These are phyloP conservation scores for Paecilomyces niveus DNA, from an alignment of 2,329 filamentous ascomycete species.

Conservation along the genomic window DNA sequence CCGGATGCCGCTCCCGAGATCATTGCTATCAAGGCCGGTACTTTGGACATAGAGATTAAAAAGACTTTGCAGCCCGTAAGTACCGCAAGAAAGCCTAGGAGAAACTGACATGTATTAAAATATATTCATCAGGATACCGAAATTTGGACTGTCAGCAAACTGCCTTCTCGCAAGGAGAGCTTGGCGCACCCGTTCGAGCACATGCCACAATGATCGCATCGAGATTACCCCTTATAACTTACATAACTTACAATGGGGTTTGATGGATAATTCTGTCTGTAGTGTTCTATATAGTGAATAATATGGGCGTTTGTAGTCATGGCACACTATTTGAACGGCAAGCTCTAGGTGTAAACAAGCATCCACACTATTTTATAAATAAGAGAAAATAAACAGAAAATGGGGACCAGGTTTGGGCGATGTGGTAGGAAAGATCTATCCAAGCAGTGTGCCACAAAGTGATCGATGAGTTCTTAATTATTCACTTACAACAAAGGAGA, in stretches of 20 bases:
- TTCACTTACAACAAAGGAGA: too few species aligned
- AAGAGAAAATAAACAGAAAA: too few species aligned
- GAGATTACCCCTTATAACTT: too few species aligned
- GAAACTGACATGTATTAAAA: background rate
- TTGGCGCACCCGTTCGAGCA: slow-evolving; percentile 56
- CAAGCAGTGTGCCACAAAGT: too few species aligned
- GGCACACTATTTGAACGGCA: too few species aligned
- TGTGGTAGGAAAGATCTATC: too few species aligned
- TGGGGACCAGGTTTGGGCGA: too few species aligned
- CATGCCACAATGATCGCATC: slow-evolving; percentile 51
- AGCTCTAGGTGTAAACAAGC: too few species aligned
- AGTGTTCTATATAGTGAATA: background rate
- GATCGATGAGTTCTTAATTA: too few species aligned
- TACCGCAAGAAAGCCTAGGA: background rate
- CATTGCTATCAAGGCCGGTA: slow-evolving; percentile 63
- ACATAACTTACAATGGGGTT: background rate
- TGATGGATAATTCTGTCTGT: background rate
- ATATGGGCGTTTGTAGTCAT: background rate
- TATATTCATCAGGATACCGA: slow-evolving; percentile 44
- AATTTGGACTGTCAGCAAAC: slow-evolving; percentile 63
- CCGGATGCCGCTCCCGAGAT: slow-evolving; percentile 63
- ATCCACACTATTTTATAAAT: too few species aligned
- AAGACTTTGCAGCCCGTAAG: slow-evolving; percentile 55
- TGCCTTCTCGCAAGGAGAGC: slow-evolving; percentile 62
- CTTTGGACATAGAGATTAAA: slow-evolving; percentile 58